Conservation (phyloP, 495 filamentous ascomycete species). For the Penicillium samsonianum region DNA sequence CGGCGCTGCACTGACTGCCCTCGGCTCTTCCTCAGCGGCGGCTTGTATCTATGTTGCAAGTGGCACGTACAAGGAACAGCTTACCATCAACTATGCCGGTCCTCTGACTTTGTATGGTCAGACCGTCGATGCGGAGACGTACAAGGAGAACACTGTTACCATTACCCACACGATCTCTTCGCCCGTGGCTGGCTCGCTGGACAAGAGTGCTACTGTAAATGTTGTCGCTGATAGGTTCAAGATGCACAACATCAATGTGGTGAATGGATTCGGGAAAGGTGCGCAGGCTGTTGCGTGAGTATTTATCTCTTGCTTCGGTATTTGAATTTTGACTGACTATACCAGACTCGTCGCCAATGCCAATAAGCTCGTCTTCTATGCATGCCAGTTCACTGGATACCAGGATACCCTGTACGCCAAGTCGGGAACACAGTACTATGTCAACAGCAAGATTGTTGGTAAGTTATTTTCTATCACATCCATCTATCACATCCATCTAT, state of each 20-base stretch:
- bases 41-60: slow-evolving; percentile 40
- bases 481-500: too few relatives aligned
- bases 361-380: slow-evolving; percentile 59
- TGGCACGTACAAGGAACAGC: slow-evolving; percentile 49
- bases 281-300: slow-evolving; percentile 41
- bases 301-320: not conserved
- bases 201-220: slow-evolving; percentile 57
- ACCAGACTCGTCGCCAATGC: slow-evolving; percentile 49
- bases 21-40: slow-evolving; percentile 24
- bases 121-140: slow-evolving; percentile 56
- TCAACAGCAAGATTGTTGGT: slow-evolving; percentile 57
- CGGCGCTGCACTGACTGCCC: slow-evolving; percentile 25
- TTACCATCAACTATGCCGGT: slow-evolving; percentile 50
- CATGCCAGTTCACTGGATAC: slow-evolving; percentile 57
- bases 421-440: slow-evolving; percentile 58
- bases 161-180: slow-evolving; percentile 56
- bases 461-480: slow-evolving; percentile 7
- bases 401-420: slow-evolving; percentile 67
- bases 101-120: slow-evolving; percentile 52
- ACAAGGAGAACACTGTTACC: slow-evolving; percentile 60
- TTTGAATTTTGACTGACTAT: not conserved
- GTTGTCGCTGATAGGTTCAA: slow-evolving; percentile 51
- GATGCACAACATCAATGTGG: slow-evolving; percentile 65
- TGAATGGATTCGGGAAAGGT: slow-evolving; percentile 48
- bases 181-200: slow-evolving; percentile 44